These are phyloP conservation scores for Dicorynia guianensis DNA, from an alignment of 306 rosid genomes.

Conservation along the genomic window DNA sequence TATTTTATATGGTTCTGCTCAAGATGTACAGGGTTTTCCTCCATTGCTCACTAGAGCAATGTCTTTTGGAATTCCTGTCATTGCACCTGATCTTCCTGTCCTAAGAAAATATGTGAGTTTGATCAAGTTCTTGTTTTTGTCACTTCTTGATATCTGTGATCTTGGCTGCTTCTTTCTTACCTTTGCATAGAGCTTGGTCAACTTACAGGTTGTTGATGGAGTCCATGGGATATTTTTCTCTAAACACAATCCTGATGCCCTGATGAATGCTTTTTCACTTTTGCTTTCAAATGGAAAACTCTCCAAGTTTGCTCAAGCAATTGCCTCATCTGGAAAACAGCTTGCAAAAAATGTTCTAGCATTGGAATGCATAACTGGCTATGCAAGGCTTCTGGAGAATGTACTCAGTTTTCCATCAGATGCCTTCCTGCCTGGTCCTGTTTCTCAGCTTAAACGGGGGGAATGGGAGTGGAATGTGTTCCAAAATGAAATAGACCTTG, in stretches of 20 bases:
- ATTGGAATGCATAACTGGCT: slow-evolving; percentile 79
- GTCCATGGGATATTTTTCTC: slow-evolving; percentile 74
- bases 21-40: slow-evolving; percentile 93
- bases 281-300: slow-evolving; percentile 84
- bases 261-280: slow-evolving; percentile 79
- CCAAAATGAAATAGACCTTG: slow-evolving; percentile 51
- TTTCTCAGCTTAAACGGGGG: slow-evolving; percentile 74
- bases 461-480: slow-evolving; percentile 88
- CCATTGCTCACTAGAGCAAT: slow-evolving; percentile 86
- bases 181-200: slow-evolving; percentile 38
- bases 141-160: slow-evolving; percentile 38
- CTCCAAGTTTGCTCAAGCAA: slow-evolving; percentile 75
- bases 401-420: slow-evolving; percentile 85
- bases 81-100: slow-evolving; percentile 84
- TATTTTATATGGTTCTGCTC: slow-evolving; percentile 87
- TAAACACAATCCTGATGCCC: slow-evolving; percentile 80
- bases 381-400: slow-evolving; percentile 91
- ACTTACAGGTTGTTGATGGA: slow-evolving; percentile 75
- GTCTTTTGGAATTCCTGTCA: slow-evolving; percentile 84
- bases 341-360: slow-evolving; percentile 82
- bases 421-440: slow-evolving; percentile 69
- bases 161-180: slow-evolving; percentile 22
- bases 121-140: slow-evolving; percentile 37
- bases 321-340: slow-evolving; percentile 87
- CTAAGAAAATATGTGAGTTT: slow-evolving; percentile 81